Base-by-base conservation (phyloP, 495 filamentous ascomycete genomes). In the Alectoria sarmentosa region DNA sequence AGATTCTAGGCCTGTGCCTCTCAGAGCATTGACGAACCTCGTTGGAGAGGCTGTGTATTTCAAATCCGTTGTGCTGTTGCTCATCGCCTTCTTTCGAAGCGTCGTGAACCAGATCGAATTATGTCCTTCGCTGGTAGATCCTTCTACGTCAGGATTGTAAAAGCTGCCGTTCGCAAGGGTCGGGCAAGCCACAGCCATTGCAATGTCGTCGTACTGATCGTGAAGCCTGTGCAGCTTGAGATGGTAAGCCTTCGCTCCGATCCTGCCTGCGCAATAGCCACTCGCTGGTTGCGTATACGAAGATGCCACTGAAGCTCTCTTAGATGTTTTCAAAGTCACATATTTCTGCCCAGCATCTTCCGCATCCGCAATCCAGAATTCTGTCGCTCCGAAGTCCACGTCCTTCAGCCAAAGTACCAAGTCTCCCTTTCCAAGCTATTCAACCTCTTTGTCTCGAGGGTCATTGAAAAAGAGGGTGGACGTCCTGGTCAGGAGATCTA, bases 21-120 rank as follows among this genome's bases (percentile, higher is more conserved):
- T 80, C 30, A 90, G 76, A 11, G 85, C 82, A 70, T 90, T 90
- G 46, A 54, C n/a, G 46, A 56, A 63, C 37, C 37, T 63, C 28
- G 60, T 59, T 37, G 65, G 65, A 28, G 52, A 67, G 9, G 49
- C 28, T 17, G 64, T 34, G 19, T 60, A 60, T 30, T 44, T 61
- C 11, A 14, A 14, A 17, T 62, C 9, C 14, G 28, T 10, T 10
- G 28, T 56, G 37, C 6, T 37, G n/a, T 39, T 60, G 9, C 32
- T 23, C 17, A 38, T 52, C 3, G 54, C 46, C 38, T 63, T 62
- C 34, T 58, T 76, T 65, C 75, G 74, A 37, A 89, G 68, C 6
- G 75, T 75, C 7, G 80, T 80, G 69, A 89, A 90, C 77, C 84
- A 96, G 49, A 94, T 84, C 2, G 85, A 76, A 68, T 82, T 88